Base-by-base conservation (phyloP, 805 yeast genomes). In the Cyberlindnera maritima region DNA sequence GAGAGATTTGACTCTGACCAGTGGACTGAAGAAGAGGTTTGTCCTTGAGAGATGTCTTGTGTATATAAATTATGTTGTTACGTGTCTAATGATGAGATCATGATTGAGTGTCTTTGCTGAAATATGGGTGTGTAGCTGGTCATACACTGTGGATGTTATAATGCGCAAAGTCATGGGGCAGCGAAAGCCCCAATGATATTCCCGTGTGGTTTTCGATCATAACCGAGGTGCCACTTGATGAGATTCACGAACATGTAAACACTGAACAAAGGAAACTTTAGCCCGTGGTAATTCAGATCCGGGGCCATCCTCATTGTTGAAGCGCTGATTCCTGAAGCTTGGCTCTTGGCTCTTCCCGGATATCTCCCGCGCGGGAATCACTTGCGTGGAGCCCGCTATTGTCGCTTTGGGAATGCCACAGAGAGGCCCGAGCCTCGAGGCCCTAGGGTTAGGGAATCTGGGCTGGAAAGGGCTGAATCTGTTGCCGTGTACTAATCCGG, bases 1-100 rank as follows among this genome's bases (percentile, higher is more conserved):
- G 77, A 75, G 48, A 73, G 83, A 54, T 75, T 73, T 48, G 74
- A 71, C 39, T 64, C 70, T 41, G 85, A 80, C 49, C 78, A 78
- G 54, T 88, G 96, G 96, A 74, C 72, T 40, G 92, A 87, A 61
- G 73, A 71, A 44, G 92, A 86, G 57, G 85, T 88, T 4, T 87
- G 95, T 64, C 95, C 96, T 4, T 85, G 43, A 54, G 10, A 6
- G 25, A 21, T 21, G 19, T 32, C n/a, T 15, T 11, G 19, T 17
- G 28, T 21, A 7, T 26, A 13, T 19, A 15, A 3, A 13, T 14
- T 26, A 19, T n/a, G 21, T n/a, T 37, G 45, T 36, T 43, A 38
- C 36, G 50, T 47, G 40, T 38, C 44, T 49, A 40, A 46, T 40
- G 41, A 46, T 32, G 34, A 40, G 41, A 28, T 28, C 31, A 28